Evolutionary conservation across 352 stramenopile species (phyloP).

Genomic region (Pythium sp.): DNA sequence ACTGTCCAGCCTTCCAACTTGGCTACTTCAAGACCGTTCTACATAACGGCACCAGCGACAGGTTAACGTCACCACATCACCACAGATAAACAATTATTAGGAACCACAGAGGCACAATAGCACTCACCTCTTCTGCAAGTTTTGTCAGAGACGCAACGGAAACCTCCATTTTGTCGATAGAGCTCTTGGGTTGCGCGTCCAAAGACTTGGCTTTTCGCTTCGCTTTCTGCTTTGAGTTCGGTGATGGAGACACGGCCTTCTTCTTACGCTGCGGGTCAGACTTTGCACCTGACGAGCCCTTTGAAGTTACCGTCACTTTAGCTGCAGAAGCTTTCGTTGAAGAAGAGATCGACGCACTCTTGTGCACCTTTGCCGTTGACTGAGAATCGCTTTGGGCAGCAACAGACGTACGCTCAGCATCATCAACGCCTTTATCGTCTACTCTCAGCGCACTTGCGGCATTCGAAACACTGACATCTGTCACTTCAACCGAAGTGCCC

Average conservation of each 20-base stretch:
- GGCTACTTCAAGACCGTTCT: constrained; percentile 37
- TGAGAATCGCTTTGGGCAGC: not conserved
- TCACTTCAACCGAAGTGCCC: not conserved
- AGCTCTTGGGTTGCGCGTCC: constrained; percentile 3
- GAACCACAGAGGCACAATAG: not conserved
- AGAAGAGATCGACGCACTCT: not conserved
- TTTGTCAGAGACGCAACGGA: constrained; percentile 29
- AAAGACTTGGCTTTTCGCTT: constrained; percentile 3
- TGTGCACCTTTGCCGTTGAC: not conserved
- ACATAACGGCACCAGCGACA: constrained; percentile 14
- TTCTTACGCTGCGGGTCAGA: not conserved
- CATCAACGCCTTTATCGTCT: not conserved
- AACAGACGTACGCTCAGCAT: not conserved
- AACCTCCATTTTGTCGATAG: constrained; percentile 31
- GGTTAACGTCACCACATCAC: not conserved
- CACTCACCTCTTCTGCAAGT: constrained; percentile 26
- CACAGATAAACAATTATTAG: not conserved
- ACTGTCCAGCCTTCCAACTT: constrained; percentile 37
- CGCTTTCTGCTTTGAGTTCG: constrained; percentile 2
- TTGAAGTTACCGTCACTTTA: not conserved
- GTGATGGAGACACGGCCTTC: not conserved
- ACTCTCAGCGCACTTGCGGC: not conserved
- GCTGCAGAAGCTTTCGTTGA: not conserved
- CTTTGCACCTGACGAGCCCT: not conserved
- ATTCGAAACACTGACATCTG: not conserved